These are phyloP conservation scores for Bacidia gigantensis DNA, from an alignment of 495 filamentous ascomycete genomes.

Conservation along the genomic window DNA sequence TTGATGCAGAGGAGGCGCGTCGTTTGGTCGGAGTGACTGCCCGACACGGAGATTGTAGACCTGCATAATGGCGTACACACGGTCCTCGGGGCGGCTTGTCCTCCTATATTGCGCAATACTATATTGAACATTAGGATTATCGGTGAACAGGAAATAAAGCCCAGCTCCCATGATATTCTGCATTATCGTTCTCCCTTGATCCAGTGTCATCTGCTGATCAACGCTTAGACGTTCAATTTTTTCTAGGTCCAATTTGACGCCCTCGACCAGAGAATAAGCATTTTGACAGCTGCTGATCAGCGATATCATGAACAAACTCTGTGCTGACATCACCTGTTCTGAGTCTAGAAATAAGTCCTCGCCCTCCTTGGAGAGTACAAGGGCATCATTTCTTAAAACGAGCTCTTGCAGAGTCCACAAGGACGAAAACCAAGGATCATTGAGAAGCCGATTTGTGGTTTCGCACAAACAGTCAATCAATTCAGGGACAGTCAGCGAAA, in stretches of 20 bases:
- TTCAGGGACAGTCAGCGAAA: neutral
- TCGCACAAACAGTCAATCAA: neutral
- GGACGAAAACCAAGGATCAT: neutral
- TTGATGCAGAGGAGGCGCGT: neutral
- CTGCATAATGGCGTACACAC: neutral
- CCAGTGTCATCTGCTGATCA: neutral
- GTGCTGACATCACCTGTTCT: no score
- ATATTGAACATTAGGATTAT: neutral
- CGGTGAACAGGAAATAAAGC: neutral
- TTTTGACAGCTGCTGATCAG: neutral
- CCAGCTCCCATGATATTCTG: neutral
- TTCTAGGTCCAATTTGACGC: neutral
- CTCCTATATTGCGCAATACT: neutral
- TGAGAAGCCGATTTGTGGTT: neutral
- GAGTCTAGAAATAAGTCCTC: no score
- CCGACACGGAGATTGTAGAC: neutral
- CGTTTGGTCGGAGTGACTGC: neutral
- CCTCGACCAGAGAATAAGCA: neutral
- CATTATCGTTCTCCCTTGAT: neutral
- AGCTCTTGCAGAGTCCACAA: neutral
- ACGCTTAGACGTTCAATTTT: neutral
- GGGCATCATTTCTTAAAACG: neutral
- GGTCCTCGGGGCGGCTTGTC: neutral
- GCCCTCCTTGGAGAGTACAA: neutral
- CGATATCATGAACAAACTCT: no score